Evolutionary conservation across 495 filamentous ascomycete species (phyloP).

Genomic region (Penicillium canariense): DNA sequence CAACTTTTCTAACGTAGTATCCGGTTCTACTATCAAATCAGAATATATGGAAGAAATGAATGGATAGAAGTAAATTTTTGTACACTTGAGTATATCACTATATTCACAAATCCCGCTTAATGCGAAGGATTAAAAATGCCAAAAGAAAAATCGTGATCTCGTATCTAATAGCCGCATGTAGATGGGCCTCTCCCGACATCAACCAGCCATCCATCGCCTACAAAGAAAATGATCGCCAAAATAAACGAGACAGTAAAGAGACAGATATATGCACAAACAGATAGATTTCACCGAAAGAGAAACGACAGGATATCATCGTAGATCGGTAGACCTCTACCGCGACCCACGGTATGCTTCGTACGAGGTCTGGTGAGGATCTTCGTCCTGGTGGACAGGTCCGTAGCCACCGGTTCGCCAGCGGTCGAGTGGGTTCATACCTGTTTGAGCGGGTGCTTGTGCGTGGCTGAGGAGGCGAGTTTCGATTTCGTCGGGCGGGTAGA

Average conservation of each 20-base stretch:
- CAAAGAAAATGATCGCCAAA: background rate
- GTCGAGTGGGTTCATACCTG: conserved; percentile 32
- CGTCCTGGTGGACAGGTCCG: conserved; percentile 47
- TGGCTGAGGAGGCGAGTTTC: conserved; percentile 43
- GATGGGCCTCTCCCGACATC: background rate
- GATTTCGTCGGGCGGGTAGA: conserved; percentile 46
- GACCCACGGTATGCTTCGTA: conserved; percentile 42
- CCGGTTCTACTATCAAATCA: too few species aligned
- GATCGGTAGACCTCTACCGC: conserved; percentile 11
- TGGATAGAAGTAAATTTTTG: background rate
- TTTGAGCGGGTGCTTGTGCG: conserved; percentile 38
- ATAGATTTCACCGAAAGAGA: conserved; percentile 8
- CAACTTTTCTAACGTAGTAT: too few species aligned
- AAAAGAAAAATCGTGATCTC: background rate
- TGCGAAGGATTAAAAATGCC: background rate
- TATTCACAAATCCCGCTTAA: background rate
- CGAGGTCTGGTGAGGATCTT: conserved; percentile 33
- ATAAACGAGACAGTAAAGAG: background rate
- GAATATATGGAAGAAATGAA: too few species aligned
- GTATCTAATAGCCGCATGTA: background rate
- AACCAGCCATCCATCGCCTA: background rate
- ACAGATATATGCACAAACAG: background rate
- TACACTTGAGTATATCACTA: background rate
- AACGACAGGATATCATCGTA: background rate
- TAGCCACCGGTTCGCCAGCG: conserved; percentile 50